phyloP scores from a whole-genome alignment of 176 grass and related monocot species.

The Aegilops speltoides region DNA sequence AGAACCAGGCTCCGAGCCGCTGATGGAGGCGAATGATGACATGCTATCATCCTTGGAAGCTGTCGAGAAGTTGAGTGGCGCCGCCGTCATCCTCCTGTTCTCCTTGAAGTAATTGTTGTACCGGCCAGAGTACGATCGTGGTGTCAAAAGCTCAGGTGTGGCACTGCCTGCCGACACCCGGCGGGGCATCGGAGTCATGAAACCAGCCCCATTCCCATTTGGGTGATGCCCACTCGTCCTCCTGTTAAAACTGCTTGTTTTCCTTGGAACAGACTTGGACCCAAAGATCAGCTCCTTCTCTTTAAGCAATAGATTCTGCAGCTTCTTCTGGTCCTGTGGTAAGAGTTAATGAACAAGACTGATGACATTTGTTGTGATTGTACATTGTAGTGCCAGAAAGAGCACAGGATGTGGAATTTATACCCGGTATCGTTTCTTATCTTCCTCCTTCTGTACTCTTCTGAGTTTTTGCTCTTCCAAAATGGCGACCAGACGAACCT shows the following conservation, averaged over 20 bases:
- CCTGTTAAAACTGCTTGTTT: slow-evolving; percentile 60
- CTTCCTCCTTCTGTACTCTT: slow-evolving; percentile 81
- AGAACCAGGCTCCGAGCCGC: slow-evolving; percentile 73
- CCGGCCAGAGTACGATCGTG: slow-evolving; percentile 70
- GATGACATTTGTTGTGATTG: neutral
- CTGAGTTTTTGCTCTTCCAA: slow-evolving; percentile 93
- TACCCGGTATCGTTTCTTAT: slow-evolving; percentile 76
- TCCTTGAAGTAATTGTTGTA: slow-evolving; percentile 74
- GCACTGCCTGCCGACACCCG: slow-evolving; percentile 61
- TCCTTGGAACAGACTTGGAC: slow-evolving; percentile 70
- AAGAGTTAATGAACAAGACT: neutral
- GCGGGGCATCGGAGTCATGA: slow-evolving; percentile 69
- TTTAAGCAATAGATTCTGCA: slow-evolving; percentile 73
- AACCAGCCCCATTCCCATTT: slow-evolving; percentile 69
- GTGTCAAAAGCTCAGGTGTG: slow-evolving; percentile 83
- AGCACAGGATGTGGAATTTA: neutral
- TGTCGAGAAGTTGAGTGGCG: slow-evolving; percentile 59
- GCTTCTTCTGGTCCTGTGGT: slow-evolving; percentile 80
- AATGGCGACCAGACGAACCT: slow-evolving; percentile 87
- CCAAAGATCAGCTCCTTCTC: slow-evolving; percentile 85
- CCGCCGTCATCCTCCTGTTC: slow-evolving; percentile 40
- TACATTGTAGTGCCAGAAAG: neutral
- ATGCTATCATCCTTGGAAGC: slow-evolving; percentile 71
- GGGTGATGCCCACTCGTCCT: slow-evolving; percentile 50
- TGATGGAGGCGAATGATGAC: slow-evolving; percentile 84